Percentiles rank a stretch among this genome's conserved stretches.
Evolutionary conservation across 192 early-diverging fungal species (phyloP).

Genomic region (Obelidium mucronatum): DNA sequence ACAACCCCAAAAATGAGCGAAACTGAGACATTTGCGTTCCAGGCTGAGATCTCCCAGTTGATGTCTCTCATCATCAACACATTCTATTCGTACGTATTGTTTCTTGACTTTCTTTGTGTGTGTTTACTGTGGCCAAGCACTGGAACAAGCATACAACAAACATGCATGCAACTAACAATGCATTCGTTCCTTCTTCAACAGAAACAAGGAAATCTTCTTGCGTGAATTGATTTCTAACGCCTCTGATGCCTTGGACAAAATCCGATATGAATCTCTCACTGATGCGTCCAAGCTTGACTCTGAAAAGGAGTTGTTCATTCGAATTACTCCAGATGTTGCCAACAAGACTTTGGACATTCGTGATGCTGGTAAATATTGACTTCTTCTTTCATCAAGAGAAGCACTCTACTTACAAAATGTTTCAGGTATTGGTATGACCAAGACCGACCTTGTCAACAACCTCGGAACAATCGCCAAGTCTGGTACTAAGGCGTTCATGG

Average conservation of each 20-base stretch:
- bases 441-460: constrained; percentile 95
- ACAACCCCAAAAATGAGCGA: no score
- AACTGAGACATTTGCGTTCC: constrained; percentile 81
- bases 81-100: constrained; percentile 73
- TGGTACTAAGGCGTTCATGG: constrained; percentile 99
- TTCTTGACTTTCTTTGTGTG: no score
- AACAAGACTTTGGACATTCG: constrained; percentile 89
- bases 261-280: constrained; percentile 96
- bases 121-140: neutral
- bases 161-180: neutral
- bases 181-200: constrained; percentile 9
- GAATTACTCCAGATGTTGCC: constrained; percentile 87
- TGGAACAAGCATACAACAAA: neutral
- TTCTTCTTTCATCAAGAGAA: neutral
- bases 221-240: constrained; percentile 97
- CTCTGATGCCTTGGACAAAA: constrained; percentile 97
- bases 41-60: constrained; percentile 98
- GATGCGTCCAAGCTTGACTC: constrained; percentile 92
- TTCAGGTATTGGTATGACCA: constrained; percentile 90
- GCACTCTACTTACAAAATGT: neutral
- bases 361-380: constrained; percentile 67
- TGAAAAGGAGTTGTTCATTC: constrained; percentile 94
- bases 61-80: constrained; percentile 99
- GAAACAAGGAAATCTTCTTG: constrained; percentile 92
- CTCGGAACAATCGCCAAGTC: constrained; percentile 99